Evolutionary conservation across 176 grass and related monocot genomes (phyloP).

Genomic region (Metroxylon sagu): DNA sequence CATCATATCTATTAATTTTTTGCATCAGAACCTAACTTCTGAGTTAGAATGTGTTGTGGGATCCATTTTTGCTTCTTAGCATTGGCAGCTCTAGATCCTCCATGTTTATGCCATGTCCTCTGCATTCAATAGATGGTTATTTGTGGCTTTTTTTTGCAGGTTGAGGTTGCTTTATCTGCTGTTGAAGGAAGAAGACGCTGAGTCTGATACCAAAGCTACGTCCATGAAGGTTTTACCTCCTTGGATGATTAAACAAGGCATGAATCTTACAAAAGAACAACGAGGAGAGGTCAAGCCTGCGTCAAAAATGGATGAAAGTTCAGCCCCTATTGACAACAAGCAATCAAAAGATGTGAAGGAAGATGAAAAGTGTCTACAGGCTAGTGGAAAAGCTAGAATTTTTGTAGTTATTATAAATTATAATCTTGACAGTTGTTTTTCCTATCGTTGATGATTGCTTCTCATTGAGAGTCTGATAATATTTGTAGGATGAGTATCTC

Average conservation of each 20-base stretch:
- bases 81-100: no score
- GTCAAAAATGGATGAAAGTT: constrained; percentile 27
- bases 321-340: constrained; percentile 46
- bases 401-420: not conserved
- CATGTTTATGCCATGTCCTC: no score
- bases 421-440: not conserved
- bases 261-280: constrained; percentile 98
- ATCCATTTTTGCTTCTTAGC: no score
- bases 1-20: no score
- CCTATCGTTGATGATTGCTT: not conserved
- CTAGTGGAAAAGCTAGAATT: constrained; percentile 22
- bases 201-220: constrained; percentile 44
- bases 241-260: constrained; percentile 96
- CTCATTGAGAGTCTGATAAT: constrained; percentile 4
- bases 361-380: constrained; percentile 59
- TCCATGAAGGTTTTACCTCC: constrained; percentile 66
- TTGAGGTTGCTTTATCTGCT: no score
- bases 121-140: no score
- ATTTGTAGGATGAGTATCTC: constrained; percentile 70
- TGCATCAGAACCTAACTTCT: no score
- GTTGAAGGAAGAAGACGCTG: constrained; percentile 51
- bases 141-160: no score
- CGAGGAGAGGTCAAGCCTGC: constrained; percentile 44
- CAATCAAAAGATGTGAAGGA: constrained; percentile 50
- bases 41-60: no score